These are phyloP conservation scores for Albophoma yamanashiensis DNA, from an alignment of 2,329 filamentous ascomycete species.

Conservation along the genomic window DNA sequence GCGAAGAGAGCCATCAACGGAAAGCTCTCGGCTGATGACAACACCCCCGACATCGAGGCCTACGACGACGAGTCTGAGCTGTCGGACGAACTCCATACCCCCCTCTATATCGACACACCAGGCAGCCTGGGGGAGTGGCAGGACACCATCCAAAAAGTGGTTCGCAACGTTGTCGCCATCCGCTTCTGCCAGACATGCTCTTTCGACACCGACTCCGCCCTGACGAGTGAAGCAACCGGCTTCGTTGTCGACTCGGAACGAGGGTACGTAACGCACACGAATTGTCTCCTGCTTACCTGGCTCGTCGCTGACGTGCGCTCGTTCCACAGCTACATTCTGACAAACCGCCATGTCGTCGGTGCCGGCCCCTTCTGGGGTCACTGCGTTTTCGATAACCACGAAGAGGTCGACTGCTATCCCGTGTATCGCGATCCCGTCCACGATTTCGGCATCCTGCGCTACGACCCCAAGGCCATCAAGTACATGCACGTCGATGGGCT, in stretches of 20 bases:
- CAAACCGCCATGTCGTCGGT: constrained; percentile 88
- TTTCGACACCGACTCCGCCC: constrained; percentile 91
- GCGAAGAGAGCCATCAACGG: constrained; percentile 31
- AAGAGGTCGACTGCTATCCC: constrained; percentile 89
- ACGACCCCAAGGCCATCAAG: constrained; percentile 91
- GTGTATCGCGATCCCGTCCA: constrained; percentile 98
- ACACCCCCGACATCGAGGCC: constrained; percentile 32
- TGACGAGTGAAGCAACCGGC: constrained; percentile 91
- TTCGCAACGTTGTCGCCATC: constrained; percentile 95
- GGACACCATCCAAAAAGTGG: constrained; percentile 85
- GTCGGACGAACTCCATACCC: constrained; percentile 25
- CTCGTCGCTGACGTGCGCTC: background rate
- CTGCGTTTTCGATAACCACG: constrained; percentile 97
- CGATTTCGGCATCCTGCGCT: constrained; percentile 94
- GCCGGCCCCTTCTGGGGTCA: constrained; percentile 96
- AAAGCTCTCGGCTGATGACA: constrained; percentile 37
- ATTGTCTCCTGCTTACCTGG: background rate
- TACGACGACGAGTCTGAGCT: constrained; percentile 31
- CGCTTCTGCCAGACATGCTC: constrained; percentile 97
- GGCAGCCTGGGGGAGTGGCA: constrained; percentile 65
- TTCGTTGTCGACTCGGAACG: constrained; percentile 94
- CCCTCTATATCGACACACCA: constrained; percentile 25
- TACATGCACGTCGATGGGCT: constrained; percentile 88
- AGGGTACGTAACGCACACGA: constrained; percentile 44
- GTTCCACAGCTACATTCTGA: constrained; percentile 57